Base-by-base conservation (phyloP, 192 early-diverging fungal genomes). In the Backusella parvicylindrica region DNA sequence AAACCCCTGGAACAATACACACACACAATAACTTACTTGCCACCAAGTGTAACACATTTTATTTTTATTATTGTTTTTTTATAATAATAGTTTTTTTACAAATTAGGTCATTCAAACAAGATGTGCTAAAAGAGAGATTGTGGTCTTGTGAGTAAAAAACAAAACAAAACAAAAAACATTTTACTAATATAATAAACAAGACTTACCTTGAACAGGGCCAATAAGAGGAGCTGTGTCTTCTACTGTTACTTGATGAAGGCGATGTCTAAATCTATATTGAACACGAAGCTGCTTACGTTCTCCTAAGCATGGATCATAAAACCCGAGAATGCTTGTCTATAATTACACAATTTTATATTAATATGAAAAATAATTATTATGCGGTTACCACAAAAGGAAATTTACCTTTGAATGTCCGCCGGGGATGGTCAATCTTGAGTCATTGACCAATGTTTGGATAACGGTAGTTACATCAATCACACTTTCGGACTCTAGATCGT, bases 371-470 rank as follows among this genome's bases (percentile, higher is more conserved):
- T 23, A 56, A 53, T 26, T 26, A 56, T 26, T 56, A 23, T 26
- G 23, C 53, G 11, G n/a, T 56, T 56, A 56, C 53, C 23, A 26
- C 8, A 56, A 56, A 56, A 12, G 3, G 53, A 26, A 66, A 0
- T 35, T 67, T 83, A 93, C 92, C 90, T 98, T 98, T 76, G 95
- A 93, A 75, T 90, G 89, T 36, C 94, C 92, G 16, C 90, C 93
- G 8, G 92, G 91, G 73, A 99, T 92, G 21, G 92, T 92, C 72
- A 99, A 85, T 83, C 98, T 93, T 30, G 93, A 93, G 43, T 94
- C 88, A 71, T 88, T 84, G 15, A 98, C 94, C 37, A 98, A 82
- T 5, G 90, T 87, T 69, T 98, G 96, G 6, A 98, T 83, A 37
- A 95, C 88, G 36, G 95, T 77, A 5, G 95, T 95, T 3, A 98